phyloP scores from a whole-genome alignment of 192 early-diverging fungal species.

The Fimicolochytrium jonesii region DNA sequence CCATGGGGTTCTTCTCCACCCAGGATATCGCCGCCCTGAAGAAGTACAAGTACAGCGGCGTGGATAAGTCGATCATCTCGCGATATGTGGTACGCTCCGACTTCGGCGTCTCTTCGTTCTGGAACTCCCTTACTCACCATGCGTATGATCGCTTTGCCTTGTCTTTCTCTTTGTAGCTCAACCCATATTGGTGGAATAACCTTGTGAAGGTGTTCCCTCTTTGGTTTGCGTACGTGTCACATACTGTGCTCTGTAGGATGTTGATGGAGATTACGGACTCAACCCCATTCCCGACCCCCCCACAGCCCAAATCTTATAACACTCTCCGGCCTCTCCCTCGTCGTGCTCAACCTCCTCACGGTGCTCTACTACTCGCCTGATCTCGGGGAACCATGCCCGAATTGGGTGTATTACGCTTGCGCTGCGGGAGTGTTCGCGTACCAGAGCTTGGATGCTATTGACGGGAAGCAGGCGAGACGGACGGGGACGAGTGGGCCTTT shows the following conservation, averaged over 20 bases:
- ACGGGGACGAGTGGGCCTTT: conserved; percentile 83
- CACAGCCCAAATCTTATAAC: conserved; percentile 85
- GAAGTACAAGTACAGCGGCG: conserved; percentile 81
- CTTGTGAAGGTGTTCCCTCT: conserved; percentile 79
- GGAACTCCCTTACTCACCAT: not conserved
- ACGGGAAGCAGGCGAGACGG: conserved; percentile 91
- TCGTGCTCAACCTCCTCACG: conserved; percentile 67
- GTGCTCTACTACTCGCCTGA: conserved; percentile 71
- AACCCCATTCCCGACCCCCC: not conserved
- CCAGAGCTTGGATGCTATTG: conserved; percentile 88
- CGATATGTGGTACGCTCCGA: conserved; percentile 47
- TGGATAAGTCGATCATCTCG: conserved; percentile 75
- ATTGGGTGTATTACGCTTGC: conserved; percentile 79
- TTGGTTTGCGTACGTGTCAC: conserved; percentile 69
- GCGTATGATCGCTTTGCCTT: not conserved
- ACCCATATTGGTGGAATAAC: conserved; percentile 81
- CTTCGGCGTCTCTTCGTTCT: not conserved
- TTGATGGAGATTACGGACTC: not conserved
- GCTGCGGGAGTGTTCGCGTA: conserved; percentile 81
- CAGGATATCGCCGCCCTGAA: conserved; percentile 44
- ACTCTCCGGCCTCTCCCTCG: conserved; percentile 74
- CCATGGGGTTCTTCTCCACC: conserved; percentile 21
- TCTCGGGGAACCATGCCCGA: conserved; percentile 63
- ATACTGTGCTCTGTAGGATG: not conserved
- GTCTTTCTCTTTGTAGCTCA: conserved; percentile 39